Conservation (phyloP, 345 rosid species). For the Streptanthus diversifolius region DNA sequence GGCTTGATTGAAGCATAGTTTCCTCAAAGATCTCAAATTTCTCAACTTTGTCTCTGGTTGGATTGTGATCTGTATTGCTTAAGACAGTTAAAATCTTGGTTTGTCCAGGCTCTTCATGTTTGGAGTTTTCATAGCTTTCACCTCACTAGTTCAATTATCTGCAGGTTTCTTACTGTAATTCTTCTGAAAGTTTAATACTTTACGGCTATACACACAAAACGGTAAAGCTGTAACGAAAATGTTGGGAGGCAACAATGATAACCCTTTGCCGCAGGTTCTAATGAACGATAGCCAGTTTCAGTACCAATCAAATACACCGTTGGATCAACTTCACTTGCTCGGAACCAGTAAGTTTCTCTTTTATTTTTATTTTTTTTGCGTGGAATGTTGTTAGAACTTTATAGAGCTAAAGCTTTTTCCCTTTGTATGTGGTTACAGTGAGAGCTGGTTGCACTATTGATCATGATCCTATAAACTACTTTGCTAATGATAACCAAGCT, state of each 20-base stretch:
- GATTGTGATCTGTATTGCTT: not conserved
- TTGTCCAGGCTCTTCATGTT: not conserved
- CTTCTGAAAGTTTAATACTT: conserved; percentile 20
- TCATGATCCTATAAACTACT: conserved; percentile 68
- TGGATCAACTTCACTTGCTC: conserved; percentile 67
- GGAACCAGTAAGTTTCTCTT: conserved; percentile 51
- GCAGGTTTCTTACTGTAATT: conserved; percentile 30
- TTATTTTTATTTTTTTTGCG: not conserved
- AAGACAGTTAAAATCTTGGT: not conserved
- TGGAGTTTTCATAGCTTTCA: not conserved
- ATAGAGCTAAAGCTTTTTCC: not conserved
- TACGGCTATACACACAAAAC: conserved; percentile 2
- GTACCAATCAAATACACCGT: conserved; percentile 54
- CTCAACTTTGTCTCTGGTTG: not conserved
- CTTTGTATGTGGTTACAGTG: conserved; percentile 37
- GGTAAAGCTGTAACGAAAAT: conserved; percentile 46
- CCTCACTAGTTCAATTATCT: not conserved
- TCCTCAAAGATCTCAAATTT: not conserved
- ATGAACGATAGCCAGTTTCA: conserved; percentile 53
- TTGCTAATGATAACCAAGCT: conserved; percentile 53
- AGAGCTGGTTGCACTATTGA: conserved; percentile 56
- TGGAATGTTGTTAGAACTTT: not conserved
- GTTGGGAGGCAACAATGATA: conserved; percentile 66
- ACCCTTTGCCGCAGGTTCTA: conserved; percentile 48
- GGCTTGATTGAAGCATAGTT: not conserved